Evolutionary conservation across 495 filamentous ascomycete genomes (phyloP), one percentile per base, ranked within the genome.

Genomic region (Barbatosphaeria neglecta): DNA sequence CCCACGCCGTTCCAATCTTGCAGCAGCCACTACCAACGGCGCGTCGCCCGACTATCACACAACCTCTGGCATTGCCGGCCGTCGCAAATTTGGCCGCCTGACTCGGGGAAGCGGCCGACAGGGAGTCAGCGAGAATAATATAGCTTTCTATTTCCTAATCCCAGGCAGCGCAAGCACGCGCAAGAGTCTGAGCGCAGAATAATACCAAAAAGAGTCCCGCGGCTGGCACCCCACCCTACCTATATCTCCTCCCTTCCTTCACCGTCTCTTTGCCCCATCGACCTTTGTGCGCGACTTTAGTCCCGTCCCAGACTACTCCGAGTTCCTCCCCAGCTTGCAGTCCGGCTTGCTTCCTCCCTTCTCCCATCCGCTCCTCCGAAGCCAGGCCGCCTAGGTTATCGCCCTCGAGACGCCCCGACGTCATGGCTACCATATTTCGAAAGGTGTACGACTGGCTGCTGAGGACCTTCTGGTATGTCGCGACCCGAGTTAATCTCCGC

Each of bases 401-500:
- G 33, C 33, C 33, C 15, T 22, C 20, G 20, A 41, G 15, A 41
- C 39, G 22, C 22, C 15, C n/a, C 39, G 22, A 10, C 39, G 73
- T 46, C 68, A 93, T 90, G 86, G 83, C 86, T 47, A 84, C 86
- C 57, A 70, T 95, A 65, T 94, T 98, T 70, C 86, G 84, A 50
- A 77, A 77, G 69, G 84, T 98, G 66, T 98, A 96, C 78, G 90
- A 98, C 81, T 96, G 88, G 88, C 76, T 98, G 63, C 68, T 98
- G 68, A 82, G 90, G 74, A 82, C 94, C 54, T 97, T 98, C 70
- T 98, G 92, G 92, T 98, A 74, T 78, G 89, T 82, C 10, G 24
- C 24, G 15, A 44, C 43, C 44, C 35, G 46, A 19, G 31, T 39
- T 41, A n/a, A n/a, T n/a, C 39, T n/a, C 52, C 42, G 38, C 43